Conservation (phyloP, 2,329 filamentous ascomycete genomes). For the Colletotrichum chlorophyti region DNA sequence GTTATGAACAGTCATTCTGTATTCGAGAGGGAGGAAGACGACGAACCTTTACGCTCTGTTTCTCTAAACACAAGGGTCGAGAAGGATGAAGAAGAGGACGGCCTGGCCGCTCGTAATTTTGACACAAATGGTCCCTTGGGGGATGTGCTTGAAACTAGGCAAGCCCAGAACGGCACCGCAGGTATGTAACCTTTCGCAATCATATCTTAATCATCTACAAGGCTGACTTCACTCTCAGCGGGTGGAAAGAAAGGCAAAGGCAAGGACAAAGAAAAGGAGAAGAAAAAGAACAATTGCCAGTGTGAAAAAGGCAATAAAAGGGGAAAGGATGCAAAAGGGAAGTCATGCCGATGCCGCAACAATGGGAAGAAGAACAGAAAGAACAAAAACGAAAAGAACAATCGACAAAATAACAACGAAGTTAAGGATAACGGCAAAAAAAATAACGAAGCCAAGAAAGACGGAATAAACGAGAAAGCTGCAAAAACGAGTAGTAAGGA, state of each 20-base stretch:
- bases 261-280: conserved; percentile 6
- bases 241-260: conserved; percentile 9
- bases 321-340: conserved; percentile 13
- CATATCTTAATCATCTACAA: too few relatives aligned
- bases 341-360: conserved; percentile 10
- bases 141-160: background rate
- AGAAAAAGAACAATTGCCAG: conserved; percentile 4
- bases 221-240: background rate
- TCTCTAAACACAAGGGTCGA: background rate
- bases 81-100: background rate
- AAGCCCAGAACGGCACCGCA: background rate
- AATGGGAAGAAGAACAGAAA: background rate
- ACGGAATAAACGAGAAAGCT: background rate
- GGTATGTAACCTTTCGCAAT: background rate
- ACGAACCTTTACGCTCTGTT: background rate
- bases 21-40: conserved; percentile 11
- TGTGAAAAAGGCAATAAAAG: conserved; percentile 9
- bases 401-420: background rate
- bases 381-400: background rate
- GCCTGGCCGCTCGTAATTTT: background rate
- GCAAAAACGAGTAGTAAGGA: too few relatives aligned
- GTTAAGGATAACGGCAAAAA: background rate
- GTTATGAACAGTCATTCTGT: background rate
- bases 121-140: background rate
- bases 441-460: background rate